A percentile compares a stretch with the other conserved stretches of the same genome.
These are phyloP conservation scores for Juncus inflexus DNA, from an alignment of 176 grass and related monocot species.

Conservation along the genomic window DNA sequence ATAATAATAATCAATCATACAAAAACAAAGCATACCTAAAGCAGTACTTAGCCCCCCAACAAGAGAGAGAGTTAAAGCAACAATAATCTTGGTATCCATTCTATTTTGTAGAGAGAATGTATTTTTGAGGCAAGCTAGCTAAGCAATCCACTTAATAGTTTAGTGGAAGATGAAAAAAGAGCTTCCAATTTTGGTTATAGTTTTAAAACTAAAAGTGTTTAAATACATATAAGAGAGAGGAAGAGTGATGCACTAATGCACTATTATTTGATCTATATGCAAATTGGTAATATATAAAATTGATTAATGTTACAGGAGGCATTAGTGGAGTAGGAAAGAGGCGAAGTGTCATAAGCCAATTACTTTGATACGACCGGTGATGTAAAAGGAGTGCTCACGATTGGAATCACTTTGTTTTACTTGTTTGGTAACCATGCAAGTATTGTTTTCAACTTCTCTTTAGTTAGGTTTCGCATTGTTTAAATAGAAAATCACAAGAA, in stretches of 20 bases:
- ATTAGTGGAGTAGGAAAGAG: conserved; percentile 21
- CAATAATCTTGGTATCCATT: conserved; percentile 60
- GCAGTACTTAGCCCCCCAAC: conserved; percentile 68
- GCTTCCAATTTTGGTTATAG: neutral
- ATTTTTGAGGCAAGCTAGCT: conserved; percentile 1
- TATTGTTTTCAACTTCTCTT: too few species aligned
- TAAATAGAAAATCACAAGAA: too few species aligned
- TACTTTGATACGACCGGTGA: conserved; percentile 4
- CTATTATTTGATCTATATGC: neutral
- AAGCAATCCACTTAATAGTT: neutral
- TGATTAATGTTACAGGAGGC: neutral
- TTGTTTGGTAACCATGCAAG: too few species aligned
- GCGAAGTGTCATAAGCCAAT: conserved; percentile 4
- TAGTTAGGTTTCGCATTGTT: too few species aligned
- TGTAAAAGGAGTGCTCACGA: conserved; percentile 8
- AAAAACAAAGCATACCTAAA: conserved; percentile 39
- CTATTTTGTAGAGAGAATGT: neutral
- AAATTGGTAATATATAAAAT: neutral
- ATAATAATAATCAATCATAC: too few species aligned
- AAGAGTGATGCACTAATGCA: neutral
- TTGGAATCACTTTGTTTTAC: conserved; percentile 25
- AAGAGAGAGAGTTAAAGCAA: conserved; percentile 54
- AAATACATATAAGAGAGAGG: neutral
- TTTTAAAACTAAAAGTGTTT: neutral
- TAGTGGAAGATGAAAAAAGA: neutral